Evolutionary conservation across 2,329 filamentous ascomycete genomes (phyloP), one percentile per base, ranked within the genome.

Genomic region (Cordyceps tenuipes): DNA sequence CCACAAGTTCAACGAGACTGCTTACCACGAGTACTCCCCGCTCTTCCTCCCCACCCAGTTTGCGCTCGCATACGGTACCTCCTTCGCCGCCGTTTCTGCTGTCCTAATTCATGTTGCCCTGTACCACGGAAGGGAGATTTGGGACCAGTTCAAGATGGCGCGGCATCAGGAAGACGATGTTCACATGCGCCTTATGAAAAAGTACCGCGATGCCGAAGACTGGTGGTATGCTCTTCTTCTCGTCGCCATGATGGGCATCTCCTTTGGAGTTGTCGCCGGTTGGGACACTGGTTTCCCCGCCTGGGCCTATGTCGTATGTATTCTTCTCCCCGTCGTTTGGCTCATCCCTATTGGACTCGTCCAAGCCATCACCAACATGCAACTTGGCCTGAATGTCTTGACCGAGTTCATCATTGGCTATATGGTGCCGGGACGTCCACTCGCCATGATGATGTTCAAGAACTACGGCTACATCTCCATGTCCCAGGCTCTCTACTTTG

Each of bases 371-470:
- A 83, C 82, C 47, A 84, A 85, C 69, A 80, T 82, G 56, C 82
- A 85, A 68, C 76, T 89, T 4, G 85, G 85, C 5, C 76, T 90
- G 23, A 89, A 89, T 65, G 85, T 90, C 19, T 72, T 90, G 61
- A 87, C 86, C n/a, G 86, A 89, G 68, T 88, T 87, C 66, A 80
- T 90, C 62, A 80, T 87, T 62, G 87, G 87, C 6, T 90, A 90
- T 71, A 86, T 90, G 78, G 81, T 87, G 54, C 87, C 87, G 0
- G 87, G 87, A 29, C 79, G 80, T 3, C 87, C 87, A 1, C 77
- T 90, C 62, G 86, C 86, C 52, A 86, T 89, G 80, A 90, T 90
- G 86, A 80, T 90, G 74, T 90, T 90, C 76, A 89, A 89, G 72
- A 88, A 85, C 63, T 90, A 87, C 66, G 84, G 85, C 55, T 88